Evolutionary conservation across 768 basidiomycete genomes (phyloP).

Genomic region (Leccinum disarticulatum): DNA sequence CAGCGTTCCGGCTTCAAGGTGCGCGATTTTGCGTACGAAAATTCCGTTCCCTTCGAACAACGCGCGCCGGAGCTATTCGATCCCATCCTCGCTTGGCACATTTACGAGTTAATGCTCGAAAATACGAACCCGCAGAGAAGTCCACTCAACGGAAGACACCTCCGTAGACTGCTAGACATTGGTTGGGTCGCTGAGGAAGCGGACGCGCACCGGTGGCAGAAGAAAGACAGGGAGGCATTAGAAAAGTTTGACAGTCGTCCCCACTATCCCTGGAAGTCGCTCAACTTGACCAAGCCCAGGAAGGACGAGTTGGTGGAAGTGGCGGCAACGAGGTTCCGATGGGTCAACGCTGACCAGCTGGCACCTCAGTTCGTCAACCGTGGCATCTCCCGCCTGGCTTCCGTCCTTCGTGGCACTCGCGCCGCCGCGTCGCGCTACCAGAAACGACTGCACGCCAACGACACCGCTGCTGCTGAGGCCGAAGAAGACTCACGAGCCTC

Average conservation of each 20-base stretch:
- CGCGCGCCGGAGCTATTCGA: constrained; percentile 31
- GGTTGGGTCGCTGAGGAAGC: constrained; percentile 27
- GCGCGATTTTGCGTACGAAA: constrained; percentile 33
- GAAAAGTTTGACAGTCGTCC: constrained; percentile 25
- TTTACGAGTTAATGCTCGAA: constrained; percentile 28
- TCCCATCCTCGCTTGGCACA: constrained; percentile 31
- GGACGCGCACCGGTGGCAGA: constrained; percentile 26
- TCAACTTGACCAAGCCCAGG: constrained; percentile 24
- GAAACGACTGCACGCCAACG: constrained; percentile 24
- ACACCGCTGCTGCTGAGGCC: constrained; percentile 8
- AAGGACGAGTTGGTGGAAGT: constrained; percentile 28
- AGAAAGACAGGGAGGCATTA: constrained; percentile 27
- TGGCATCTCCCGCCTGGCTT: constrained; percentile 19
- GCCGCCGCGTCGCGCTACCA: constrained; percentile 9
- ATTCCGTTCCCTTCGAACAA: constrained; percentile 11
- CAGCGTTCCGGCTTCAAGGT: constrained; percentile 30
- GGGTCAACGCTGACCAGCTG: constrained; percentile 33
- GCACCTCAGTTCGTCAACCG: constrained; percentile 26
- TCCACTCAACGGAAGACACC: constrained; percentile 22
- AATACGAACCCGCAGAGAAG: constrained; percentile 19
- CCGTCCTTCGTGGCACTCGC: constrained; percentile 14
- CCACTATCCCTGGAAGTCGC: constrained; percentile 29
- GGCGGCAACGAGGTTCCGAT: constrained; percentile 29
- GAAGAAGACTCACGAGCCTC: constrained; percentile 15
- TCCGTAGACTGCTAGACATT: constrained; percentile 32